A percentile compares a stretch with the other conserved stretches of the same genome.
These are phyloP conservation scores for Candida labiduridarum DNA, from an alignment of 1,139 yeast genomes.

Conservation along the genomic window DNA sequence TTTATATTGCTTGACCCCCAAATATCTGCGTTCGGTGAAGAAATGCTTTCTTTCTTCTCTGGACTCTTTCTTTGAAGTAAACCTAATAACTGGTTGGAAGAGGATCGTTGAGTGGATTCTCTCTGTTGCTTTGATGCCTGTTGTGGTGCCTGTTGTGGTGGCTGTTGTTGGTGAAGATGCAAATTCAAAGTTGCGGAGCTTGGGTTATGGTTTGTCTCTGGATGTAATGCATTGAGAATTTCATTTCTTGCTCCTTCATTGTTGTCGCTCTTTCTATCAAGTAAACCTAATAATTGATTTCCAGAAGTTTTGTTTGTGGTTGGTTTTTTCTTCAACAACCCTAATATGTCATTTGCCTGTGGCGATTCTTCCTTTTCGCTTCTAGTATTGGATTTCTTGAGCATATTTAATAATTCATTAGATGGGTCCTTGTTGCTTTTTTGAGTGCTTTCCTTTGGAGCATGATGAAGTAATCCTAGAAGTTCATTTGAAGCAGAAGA, in stretches of 20 bases:
- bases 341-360: constrained; percentile 22
- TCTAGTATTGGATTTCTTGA: constrained; percentile 1
- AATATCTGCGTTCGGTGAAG: constrained; percentile 6
- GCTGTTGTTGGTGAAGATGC: not conserved
- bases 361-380: constrained; percentile 4
- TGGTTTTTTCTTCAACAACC: constrained; percentile 20
- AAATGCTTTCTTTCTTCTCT: constrained; percentile 2
- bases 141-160: too few species aligned
- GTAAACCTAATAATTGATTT: constrained; percentile 21
- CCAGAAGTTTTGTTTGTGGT: constrained; percentile 13
- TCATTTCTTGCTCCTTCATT: not conserved
- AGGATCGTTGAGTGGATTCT: constrained; percentile 2
- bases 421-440: not conserved
- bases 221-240: constrained; percentile 2
- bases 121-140: constrained; percentile 5
- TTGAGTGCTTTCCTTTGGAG: not conserved
- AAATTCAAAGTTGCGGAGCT: constrained; percentile 2
- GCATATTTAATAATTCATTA: constrained; percentile 9
- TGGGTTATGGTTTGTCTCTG: not conserved
- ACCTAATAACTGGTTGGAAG: constrained; percentile 22
- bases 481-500: constrained; percentile 9
- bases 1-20: constrained; percentile 3
- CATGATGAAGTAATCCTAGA: constrained; percentile 11
- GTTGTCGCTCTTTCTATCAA: constrained; percentile 13
- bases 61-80: constrained; percentile 18